Evolutionary conservation across 140 eudicot species (phyloP).

Genomic region (Senecio squalidus): DNA sequence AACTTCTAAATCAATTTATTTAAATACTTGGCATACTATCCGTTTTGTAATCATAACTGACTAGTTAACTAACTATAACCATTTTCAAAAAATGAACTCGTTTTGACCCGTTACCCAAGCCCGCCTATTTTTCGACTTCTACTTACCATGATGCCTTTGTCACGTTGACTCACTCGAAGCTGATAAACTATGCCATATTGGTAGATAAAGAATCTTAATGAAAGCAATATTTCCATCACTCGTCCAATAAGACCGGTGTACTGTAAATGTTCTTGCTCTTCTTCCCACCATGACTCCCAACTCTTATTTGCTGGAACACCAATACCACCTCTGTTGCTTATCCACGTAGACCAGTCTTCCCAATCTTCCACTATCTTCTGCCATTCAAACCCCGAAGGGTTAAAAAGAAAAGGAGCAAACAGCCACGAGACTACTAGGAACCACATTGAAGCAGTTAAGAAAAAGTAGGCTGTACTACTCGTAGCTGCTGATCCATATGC

Average conservation of each 20-base stretch:
- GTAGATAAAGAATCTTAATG: conserved; percentile 78
- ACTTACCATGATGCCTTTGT: conserved; percentile 81
- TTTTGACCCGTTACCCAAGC: too few species aligned
- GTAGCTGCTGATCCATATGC: conserved; percentile 54
- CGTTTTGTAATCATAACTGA: not conserved
- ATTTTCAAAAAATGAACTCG: too few species aligned
- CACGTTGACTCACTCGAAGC: conserved; percentile 60
- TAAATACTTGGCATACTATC: too few species aligned
- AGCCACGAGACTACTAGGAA: conserved; percentile 84
- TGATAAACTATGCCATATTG: conserved; percentile 95
- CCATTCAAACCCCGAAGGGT: conserved; percentile 99
- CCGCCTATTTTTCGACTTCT: too few species aligned
- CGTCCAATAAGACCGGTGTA: conserved; percentile 70
- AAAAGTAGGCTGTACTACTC: conserved; percentile 28
- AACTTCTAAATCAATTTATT: not conserved
- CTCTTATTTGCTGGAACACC: conserved; percentile 96
- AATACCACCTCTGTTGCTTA: conserved; percentile 75
- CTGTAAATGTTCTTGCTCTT: conserved; percentile 92
- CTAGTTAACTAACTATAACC: not conserved
- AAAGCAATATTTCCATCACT: conserved; percentile 63
- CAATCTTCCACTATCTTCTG: conserved; percentile 94
- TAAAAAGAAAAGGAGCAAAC: conserved; percentile 92
- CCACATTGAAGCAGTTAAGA: conserved; percentile 81
- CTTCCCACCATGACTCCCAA: conserved; percentile 99
- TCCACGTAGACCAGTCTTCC: conserved; percentile 98